Percentiles rank a stretch among this genome's conserved stretches.
Evolutionary conservation across 2,329 filamentous ascomycete genomes (phyloP).

Genomic region (Metarhizium humberi): DNA sequence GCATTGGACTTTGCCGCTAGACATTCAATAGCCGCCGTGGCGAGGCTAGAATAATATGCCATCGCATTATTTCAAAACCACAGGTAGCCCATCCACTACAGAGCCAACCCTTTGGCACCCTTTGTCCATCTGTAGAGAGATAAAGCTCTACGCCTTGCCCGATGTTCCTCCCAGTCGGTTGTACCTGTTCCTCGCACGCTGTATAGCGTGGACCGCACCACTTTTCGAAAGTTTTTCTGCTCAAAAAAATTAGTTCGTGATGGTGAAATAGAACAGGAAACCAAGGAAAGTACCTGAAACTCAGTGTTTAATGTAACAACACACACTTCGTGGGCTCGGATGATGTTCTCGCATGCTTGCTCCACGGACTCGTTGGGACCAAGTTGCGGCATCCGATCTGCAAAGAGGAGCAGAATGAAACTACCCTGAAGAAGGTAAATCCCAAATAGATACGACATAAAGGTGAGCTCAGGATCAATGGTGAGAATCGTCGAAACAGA

Average conservation of each 20-base stretch:
- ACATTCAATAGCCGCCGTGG: no score
- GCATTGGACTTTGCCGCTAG: no score
- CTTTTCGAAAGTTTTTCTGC: constrained; percentile 45
- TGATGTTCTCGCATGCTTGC: constrained; percentile 38
- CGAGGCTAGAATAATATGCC: no score
- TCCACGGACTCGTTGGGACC: constrained; percentile 35
- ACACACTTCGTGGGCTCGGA: constrained; percentile 40
- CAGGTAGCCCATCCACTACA: constrained; percentile 20
- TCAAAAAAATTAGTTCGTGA: neutral
- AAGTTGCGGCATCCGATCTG: constrained; percentile 38
- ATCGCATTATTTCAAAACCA: neutral
- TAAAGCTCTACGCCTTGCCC: constrained; percentile 37
- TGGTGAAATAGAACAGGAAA: neutral
- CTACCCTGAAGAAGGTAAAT: constrained; percentile 43
- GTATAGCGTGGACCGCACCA: constrained; percentile 39
- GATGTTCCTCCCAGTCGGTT: constrained; percentile 31
- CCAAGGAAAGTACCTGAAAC: constrained; percentile 29
- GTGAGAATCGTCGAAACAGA: constrained; percentile 35
- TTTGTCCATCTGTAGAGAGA: constrained; percentile 43
- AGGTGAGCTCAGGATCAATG: constrained; percentile 38
- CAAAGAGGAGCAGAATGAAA: constrained; percentile 38
- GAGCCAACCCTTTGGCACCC: constrained; percentile 23
- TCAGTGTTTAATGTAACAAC: constrained; percentile 40
- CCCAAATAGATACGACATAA: constrained; percentile 43
- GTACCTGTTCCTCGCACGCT: constrained; percentile 32